phyloP scores from a whole-genome alignment of 768 basidiomycete species.

The Suillus fuscotomentosus region DNA sequence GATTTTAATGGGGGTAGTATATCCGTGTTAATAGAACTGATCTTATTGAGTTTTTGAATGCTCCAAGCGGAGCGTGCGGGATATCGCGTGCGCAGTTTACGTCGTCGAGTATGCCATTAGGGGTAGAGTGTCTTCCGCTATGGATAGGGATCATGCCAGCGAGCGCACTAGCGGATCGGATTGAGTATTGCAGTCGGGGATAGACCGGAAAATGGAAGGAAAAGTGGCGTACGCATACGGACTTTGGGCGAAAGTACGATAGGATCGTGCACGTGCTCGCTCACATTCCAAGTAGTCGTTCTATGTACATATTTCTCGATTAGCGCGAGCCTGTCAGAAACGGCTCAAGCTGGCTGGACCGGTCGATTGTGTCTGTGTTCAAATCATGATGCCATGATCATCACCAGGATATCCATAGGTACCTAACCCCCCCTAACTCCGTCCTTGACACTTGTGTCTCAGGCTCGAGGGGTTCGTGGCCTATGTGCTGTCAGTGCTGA shows the following conservation, averaged over 20 bases:
- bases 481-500: too few species aligned
- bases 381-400: background rate
- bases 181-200: conserved; percentile 7
- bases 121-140: conserved; percentile 8
- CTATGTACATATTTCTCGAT: background rate
- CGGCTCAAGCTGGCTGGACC: background rate
- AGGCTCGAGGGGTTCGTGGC: too few species aligned
- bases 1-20: background rate
- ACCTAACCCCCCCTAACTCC: conserved; percentile 21
- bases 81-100: conserved; percentile 7
- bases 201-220: conserved; percentile 17
- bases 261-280: background rate
- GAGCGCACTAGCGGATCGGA: background rate
- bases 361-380: background rate
- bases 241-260: conserved; percentile 15
- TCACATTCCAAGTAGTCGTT: background rate
- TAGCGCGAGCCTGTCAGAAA: background rate
- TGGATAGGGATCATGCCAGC: background rate
- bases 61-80: conserved; percentile 14
- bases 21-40: background rate
- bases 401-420: background rate
- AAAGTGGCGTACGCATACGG: background rate
- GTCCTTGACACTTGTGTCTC: background rate
- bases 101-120: conserved; percentile 2
- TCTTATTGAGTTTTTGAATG: conserved; percentile 13